Evolutionary conservation across 257 asterid species (phyloP), one percentile per base, ranked within the genome.

Genomic region (Salvia miltiorrhiza): DNA sequence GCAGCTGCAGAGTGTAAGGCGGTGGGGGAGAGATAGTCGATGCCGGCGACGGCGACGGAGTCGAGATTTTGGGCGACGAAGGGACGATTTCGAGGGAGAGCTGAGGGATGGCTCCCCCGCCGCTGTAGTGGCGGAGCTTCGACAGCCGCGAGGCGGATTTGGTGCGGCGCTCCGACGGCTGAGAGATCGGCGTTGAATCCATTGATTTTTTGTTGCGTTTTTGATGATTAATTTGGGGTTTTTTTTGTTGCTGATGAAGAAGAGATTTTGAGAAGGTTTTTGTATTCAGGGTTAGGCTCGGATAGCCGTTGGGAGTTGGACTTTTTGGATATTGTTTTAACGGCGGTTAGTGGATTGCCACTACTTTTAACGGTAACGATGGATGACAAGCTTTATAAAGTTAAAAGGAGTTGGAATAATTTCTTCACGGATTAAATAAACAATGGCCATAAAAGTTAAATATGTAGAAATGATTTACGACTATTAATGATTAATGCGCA

Each of bases 31-130:
- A 83, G 10, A 70, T 17, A 6, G 80, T 72, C 2, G 85, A 70
- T 14, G 84, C 74, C 1, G 92, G 88, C 5, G 96, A n/a, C n/a
- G n/a, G n/a, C n/a, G 80, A 9, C n/a, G 93, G 88, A 21, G 87
- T 73, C 1, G 85, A 81, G 41, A 72, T 47, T 52, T 76, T 85
- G 3, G 96, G 95, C 0, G 98, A 86, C 72, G 77, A 83, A 49
- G 97, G 87, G 64, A 84, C 87, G 17, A 88, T 74, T 20, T 90
- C 97, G n/a, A 90, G 92, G 19, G 90, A 84, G 58, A 86, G 82
- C 32, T 75, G 77, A 21, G 90, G 87, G 41, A 80, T 85, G 1
- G 70, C 70, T 67, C 70, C 70, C 64, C 70, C 78, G 32, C 80
- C 86, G 63, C 80, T 75, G 73, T 69, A 80, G 11, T 71, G 86